Conservation (phyloP, 495 filamentous ascomycete species). For the Neurospora sp. region DNA sequence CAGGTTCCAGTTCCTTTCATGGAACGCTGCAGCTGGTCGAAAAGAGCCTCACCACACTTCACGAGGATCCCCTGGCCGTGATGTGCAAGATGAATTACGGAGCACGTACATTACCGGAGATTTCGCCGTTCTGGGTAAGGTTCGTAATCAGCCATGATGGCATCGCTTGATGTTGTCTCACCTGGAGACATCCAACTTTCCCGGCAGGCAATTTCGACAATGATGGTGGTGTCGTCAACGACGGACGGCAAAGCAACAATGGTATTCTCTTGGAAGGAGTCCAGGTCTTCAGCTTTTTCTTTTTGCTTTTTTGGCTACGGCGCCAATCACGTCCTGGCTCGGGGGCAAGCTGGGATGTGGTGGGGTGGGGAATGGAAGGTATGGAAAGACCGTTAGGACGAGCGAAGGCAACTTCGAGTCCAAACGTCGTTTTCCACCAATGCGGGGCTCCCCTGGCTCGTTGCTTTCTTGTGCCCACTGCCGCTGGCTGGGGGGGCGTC, state of each 20-base stretch:
- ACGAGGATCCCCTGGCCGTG: background rate
- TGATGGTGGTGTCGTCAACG: background rate
- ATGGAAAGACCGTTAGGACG: constrained; percentile 1
- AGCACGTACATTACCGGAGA: background rate
- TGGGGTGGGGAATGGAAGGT: background rate
- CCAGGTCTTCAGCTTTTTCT: background rate
- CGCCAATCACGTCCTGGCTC: background rate
- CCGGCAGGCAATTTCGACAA: background rate
- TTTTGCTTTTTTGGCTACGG: background rate
- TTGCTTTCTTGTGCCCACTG: background rate
- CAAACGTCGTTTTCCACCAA: background rate
- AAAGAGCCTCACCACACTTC: background rate
- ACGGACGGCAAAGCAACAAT: background rate
- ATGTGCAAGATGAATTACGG: background rate
- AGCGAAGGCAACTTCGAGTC: background rate
- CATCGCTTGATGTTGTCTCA: background rate
- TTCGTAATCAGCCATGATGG: background rate
- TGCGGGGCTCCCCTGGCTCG: background rate
- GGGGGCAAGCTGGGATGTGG: background rate
- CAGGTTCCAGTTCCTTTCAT: background rate
- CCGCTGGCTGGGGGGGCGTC: background rate
- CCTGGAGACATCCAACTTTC: background rate
- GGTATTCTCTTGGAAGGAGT: background rate
- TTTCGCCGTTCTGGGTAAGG: background rate
- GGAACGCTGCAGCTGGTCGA: background rate